phyloP scores from a whole-genome alignment of 2,329 filamentous ascomycete species.

The Calycina herbarum region DNA sequence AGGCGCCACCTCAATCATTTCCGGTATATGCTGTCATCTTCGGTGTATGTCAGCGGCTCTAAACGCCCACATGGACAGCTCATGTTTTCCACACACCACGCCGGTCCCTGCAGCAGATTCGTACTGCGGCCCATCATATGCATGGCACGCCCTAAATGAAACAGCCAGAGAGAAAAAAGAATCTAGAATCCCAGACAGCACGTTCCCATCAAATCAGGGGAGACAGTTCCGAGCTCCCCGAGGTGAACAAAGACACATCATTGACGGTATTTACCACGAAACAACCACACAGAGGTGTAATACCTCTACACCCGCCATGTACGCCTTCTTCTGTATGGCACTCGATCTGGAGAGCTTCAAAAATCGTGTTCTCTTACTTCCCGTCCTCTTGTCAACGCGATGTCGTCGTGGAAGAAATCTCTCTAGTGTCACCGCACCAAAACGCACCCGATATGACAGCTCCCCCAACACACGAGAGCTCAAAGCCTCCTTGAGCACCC shows the following conservation, averaged over 20 bases:
- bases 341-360: background rate
- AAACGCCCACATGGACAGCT: background rate
- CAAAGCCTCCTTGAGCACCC: background rate
- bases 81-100: background rate
- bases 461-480: background rate
- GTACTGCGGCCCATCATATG: background rate
- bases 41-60: background rate
- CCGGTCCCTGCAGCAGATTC: background rate
- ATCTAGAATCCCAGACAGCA: background rate
- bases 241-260: background rate
- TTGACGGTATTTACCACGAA: background rate
- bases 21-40: background rate
- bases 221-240: background rate
- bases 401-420: background rate
- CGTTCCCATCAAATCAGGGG: background rate
- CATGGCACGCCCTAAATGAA: background rate
- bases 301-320: background rate
- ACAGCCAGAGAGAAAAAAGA: background rate
- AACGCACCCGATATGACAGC: slow-evolving; percentile 3
- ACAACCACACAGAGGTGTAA: too few relatives aligned
- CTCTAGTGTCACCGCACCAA: background rate
- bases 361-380: background rate
- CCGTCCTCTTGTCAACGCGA: background rate
- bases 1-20: background rate
- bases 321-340: background rate